Conservation (phyloP, 2,329 filamentous ascomycete genomes). For the Amauroascus verrucosus region DNA sequence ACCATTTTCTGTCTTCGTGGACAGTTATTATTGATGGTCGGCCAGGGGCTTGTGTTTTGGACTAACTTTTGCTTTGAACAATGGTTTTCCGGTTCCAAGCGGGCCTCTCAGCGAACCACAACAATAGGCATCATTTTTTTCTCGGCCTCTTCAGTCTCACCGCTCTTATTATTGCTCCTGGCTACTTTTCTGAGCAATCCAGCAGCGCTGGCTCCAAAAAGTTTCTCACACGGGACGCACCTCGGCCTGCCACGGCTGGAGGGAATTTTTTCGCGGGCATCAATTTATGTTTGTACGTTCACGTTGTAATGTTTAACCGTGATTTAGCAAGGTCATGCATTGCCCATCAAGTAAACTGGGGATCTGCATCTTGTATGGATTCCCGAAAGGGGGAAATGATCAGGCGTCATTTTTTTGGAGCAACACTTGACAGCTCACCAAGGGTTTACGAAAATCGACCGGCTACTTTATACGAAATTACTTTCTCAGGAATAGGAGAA, state of each 20-base stretch:
- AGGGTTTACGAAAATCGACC: neutral
- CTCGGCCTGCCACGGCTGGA: neutral
- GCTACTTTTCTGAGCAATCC: neutral
- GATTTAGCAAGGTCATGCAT: neutral
- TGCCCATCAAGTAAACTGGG: neutral
- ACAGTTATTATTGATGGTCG: neutral
- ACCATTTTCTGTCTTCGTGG: neutral
- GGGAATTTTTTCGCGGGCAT: neutral
- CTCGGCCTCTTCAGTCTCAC: neutral
- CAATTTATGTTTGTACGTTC: neutral
- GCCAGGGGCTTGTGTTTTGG: neutral
- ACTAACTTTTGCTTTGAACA: neutral
- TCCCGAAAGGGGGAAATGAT: neutral
- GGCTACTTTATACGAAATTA: neutral
- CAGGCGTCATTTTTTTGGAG: neutral
- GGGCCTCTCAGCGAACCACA: neutral
- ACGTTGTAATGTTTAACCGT: neutral
- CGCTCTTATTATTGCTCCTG: neutral
- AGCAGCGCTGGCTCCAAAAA: neutral
- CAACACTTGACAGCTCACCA: conserved; percentile 1
- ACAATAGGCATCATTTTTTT: neutral
- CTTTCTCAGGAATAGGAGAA: neutral
- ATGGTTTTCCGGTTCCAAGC: conserved; percentile 4
- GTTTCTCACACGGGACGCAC: neutral
- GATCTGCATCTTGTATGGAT: neutral